These are phyloP conservation scores for Vachellia pachyceras DNA, from an alignment of 306 rosid genomes.

Conservation along the genomic window DNA sequence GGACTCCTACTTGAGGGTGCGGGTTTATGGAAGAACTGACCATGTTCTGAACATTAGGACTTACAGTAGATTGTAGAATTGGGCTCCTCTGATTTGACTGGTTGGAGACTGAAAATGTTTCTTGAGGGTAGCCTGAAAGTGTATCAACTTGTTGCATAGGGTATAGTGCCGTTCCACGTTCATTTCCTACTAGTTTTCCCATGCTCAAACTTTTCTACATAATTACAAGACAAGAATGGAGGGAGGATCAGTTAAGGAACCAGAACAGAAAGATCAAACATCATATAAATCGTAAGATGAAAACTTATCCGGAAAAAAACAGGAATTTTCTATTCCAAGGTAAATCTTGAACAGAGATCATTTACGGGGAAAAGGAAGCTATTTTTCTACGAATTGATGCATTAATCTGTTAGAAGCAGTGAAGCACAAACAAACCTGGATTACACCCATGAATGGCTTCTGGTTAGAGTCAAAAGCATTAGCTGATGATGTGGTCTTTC, in stretches of 20 bases:
- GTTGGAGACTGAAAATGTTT: slow-evolving; percentile 57
- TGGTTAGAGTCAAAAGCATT: slow-evolving; percentile 58
- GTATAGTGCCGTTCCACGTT: slow-evolving; percentile 52
- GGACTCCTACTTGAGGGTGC: slow-evolving; percentile 58
- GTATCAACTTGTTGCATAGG: slow-evolving; percentile 54
- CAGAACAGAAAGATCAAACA: not conserved
- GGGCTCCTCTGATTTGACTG: slow-evolving; percentile 53
- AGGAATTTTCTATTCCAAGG: not conserved
- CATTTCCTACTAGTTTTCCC: slow-evolving; percentile 60
- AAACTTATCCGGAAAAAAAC: too few species aligned
- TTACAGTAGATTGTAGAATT: slow-evolving; percentile 55
- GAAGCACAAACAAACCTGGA: slow-evolving; percentile 57
- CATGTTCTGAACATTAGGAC: slow-evolving; percentile 43
- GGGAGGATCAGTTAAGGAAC: slow-evolving; percentile 25
- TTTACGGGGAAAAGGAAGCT: not conserved
- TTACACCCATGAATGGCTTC: slow-evolving; percentile 50
- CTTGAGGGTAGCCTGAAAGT: slow-evolving; percentile 47
- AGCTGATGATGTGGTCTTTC: slow-evolving; percentile 54
- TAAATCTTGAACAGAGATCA: not conserved
- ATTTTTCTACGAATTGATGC: not conserved
- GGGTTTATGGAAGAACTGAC: slow-evolving; percentile 53
- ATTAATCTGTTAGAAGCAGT: slow-evolving; percentile 16
- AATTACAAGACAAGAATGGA: not conserved
- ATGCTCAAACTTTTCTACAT: slow-evolving; percentile 57
- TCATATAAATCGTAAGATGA: not conserved